A percentile compares a stretch with the other conserved stretches of the same genome.
These are phyloP conservation scores for Trametes cinnabarina DNA, from an alignment of 768 basidiomycete genomes.

Conservation along the genomic window DNA sequence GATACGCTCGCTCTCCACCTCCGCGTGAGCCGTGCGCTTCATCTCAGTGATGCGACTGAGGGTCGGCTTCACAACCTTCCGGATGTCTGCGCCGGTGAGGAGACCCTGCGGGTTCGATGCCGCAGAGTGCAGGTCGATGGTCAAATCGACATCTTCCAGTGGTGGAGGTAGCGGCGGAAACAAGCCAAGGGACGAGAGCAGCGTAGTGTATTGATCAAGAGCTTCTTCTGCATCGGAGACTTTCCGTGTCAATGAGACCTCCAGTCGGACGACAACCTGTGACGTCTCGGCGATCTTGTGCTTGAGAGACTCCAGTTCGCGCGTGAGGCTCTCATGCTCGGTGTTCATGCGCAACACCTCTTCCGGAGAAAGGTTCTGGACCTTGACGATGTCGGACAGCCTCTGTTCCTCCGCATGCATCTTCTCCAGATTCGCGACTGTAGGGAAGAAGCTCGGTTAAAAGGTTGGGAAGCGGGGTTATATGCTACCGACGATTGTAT, in stretches of 20 bases:
- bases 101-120: constrained; percentile 67
- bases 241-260: constrained; percentile 79
- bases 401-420: constrained; percentile 63
- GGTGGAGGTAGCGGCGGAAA: constrained; percentile 73
- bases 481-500: constrained; percentile 45
- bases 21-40: constrained; percentile 65
- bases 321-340: constrained; percentile 76
- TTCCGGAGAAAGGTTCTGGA: constrained; percentile 87
- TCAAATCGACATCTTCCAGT: constrained; percentile 71
- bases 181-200: constrained; percentile 72
- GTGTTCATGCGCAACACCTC: constrained; percentile 90
- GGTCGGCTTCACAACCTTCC: constrained; percentile 73
- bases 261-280: constrained; percentile 70
- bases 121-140: constrained; percentile 78
- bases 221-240: constrained; percentile 81
- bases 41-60: constrained; percentile 69
- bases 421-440: constrained; percentile 62
- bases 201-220: constrained; percentile 72
- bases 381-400: constrained; percentile 66
- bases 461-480: background rate
- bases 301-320: constrained; percentile 73
- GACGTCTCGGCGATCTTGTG: constrained; percentile 74
- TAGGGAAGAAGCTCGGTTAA: constrained; percentile 2
- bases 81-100: constrained; percentile 65
- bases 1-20: constrained; percentile 74